Evolutionary conservation across 202 grass and related monocot genomes (phyloP).

Genomic region (Brachypodium distachyon): DNA sequence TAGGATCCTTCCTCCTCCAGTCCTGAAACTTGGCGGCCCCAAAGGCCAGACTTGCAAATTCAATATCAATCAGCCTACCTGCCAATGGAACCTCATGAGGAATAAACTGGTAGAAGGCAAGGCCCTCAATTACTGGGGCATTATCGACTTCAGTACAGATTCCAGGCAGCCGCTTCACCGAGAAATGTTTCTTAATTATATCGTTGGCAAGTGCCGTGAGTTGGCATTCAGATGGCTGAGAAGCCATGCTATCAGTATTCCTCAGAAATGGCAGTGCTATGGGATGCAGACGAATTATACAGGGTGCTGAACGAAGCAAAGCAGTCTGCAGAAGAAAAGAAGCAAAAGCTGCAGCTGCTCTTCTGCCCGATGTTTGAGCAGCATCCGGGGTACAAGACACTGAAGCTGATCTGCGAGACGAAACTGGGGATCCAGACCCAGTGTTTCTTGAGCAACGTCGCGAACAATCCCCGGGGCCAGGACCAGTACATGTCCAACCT

Average conservation of each 20-base stretch:
- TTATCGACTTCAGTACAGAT: slow-evolving; percentile 51
- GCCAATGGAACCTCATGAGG: slow-evolving; percentile 48
- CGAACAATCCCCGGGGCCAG: slow-evolving; percentile 14
- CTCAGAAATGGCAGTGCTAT: slow-evolving; percentile 30
- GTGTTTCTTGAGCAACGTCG: slow-evolving; percentile 29
- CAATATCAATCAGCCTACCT: background rate
- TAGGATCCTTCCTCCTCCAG: slow-evolving; percentile 39
- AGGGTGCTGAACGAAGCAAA: slow-evolving; percentile 40
- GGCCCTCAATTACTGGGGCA: slow-evolving; percentile 40
- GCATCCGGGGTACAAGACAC: slow-evolving; percentile 52
- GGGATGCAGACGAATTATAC: background rate
- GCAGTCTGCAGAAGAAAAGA: slow-evolving; percentile 12
- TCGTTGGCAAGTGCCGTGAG: slow-evolving; percentile 33
- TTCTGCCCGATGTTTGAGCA: slow-evolving; percentile 54
- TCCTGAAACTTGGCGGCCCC: slow-evolving; percentile 24
- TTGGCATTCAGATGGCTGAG: slow-evolving; percentile 39
- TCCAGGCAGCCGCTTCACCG: background rate
- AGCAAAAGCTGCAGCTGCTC: slow-evolving; percentile 34
- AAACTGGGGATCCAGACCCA: slow-evolving; percentile 54
- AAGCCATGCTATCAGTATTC: slow-evolving; percentile 4
- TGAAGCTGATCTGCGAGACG: slow-evolving; percentile 61
- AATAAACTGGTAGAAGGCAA: slow-evolving; percentile 28
- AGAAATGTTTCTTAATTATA: slow-evolving; percentile 1
- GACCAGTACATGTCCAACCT: slow-evolving; percentile 61
- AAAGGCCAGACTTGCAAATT: slow-evolving; percentile 14